A percentile compares a stretch with the other conserved stretches of the same genome.
Conservation (phyloP, 2,329 filamentous ascomycete genomes). For the Neonectria coccinea region DNA sequence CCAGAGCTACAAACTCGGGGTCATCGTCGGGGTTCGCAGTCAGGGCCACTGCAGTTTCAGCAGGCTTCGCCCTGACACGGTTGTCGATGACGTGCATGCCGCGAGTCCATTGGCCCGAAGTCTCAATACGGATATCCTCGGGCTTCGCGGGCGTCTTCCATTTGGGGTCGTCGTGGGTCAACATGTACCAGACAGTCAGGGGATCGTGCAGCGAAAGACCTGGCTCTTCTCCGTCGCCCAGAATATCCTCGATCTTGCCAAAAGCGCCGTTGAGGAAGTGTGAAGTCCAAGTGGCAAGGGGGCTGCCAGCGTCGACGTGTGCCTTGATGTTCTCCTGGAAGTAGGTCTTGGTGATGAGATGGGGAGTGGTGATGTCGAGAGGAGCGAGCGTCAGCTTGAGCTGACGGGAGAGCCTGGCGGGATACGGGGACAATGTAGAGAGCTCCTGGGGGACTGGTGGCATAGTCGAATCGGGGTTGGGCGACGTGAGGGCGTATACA, state of each 20-base stretch:
- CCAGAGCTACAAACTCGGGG: conserved; percentile 53
- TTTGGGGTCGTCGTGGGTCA: conserved; percentile 68
- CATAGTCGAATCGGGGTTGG: conserved; percentile 81
- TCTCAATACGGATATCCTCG: conserved; percentile 92
- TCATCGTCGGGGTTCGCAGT: conserved; percentile 57
- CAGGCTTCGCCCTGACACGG: conserved; percentile 68
- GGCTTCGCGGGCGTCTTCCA: conserved; percentile 69
- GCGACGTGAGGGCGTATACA: conserved; percentile 81
- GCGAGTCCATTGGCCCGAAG: conserved; percentile 91
- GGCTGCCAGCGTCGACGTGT: conserved; percentile 71
- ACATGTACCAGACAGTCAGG: conserved; percentile 81
- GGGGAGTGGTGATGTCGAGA: conserved; percentile 80
- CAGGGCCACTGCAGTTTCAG: conserved; percentile 54
- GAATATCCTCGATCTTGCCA: conserved; percentile 73
- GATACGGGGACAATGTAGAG: conserved; percentile 70
- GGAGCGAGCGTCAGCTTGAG: conserved; percentile 79
- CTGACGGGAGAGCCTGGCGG: conserved; percentile 68
- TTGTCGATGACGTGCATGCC: conserved; percentile 91
- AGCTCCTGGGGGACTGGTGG: conserved; percentile 71
- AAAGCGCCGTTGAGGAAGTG: conserved; percentile 80
- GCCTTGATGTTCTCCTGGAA: conserved; percentile 69
- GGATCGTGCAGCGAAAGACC: conserved; percentile 81
- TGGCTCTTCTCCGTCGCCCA: conserved; percentile 67
- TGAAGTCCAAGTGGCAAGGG: conserved; percentile 78
- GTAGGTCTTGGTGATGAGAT: conserved; percentile 71